Percentiles rank a stretch among this genome's conserved stretches.
Conservation (phyloP, 164 flowering plant species). For the Vitis cinerea region DNA sequence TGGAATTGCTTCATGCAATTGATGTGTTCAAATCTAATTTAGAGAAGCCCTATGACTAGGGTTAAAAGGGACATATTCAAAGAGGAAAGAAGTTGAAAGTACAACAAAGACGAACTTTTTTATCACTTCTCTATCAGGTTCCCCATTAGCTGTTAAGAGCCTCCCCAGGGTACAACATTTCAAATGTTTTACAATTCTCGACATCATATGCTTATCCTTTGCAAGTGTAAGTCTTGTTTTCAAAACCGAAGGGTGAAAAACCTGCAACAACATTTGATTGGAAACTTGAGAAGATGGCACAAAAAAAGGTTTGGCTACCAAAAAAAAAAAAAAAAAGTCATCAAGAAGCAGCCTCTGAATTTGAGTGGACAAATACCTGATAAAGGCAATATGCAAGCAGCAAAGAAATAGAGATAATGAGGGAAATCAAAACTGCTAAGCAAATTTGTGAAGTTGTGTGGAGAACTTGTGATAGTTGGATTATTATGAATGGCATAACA, state of each 20-base stretch:
- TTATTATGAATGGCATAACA: slow-evolving; percentile 16
- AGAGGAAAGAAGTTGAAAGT: not conserved
- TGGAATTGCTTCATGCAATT: too few species aligned
- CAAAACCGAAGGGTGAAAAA: not conserved
- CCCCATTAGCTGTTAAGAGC: slow-evolving; percentile 13
- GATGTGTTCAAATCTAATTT: too few species aligned
- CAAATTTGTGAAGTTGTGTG: not conserved
- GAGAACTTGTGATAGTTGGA: slow-evolving; percentile 11
- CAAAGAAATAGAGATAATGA: slow-evolving; percentile 11
- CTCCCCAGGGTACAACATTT: slow-evolving; percentile 2
- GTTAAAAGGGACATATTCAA: not conserved
- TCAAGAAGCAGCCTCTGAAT: slow-evolving; percentile 4
- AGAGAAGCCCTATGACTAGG: too few species aligned
- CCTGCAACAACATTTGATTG: not conserved
- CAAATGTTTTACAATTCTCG: slow-evolving; percentile 10
- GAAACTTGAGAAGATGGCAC: too few species aligned
- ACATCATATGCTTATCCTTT: slow-evolving; percentile 10
- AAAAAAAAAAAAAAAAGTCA: too few species aligned
- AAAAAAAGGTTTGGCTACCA: not conserved
- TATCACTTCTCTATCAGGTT: slow-evolving; percentile 9
- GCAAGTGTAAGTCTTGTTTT: not conserved
- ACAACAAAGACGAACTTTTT: slow-evolving; percentile 22
- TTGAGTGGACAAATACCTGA: slow-evolving; percentile 15
- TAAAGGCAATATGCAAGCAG: not conserved
- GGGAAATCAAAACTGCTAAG: slow-evolving; percentile 7